Percentiles rank a stretch among this genome's conserved stretches.
Evolutionary conservation across 2,329 filamentous ascomycete genomes (phyloP).

Genomic region (Xylariales sp.): DNA sequence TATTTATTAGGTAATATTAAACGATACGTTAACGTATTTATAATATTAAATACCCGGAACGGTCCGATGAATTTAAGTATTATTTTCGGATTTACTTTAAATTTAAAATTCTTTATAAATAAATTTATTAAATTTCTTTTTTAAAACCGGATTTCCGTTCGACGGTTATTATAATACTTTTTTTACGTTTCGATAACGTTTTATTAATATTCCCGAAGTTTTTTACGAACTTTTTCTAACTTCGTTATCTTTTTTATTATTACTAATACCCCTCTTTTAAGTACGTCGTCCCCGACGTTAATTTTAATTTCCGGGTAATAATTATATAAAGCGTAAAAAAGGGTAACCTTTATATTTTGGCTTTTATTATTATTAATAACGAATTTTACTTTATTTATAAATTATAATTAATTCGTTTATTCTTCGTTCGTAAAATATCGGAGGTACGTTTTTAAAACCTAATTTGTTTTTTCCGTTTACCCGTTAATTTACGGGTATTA

Average conservation of each 20-base stretch:
- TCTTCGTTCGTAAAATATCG: too few species aligned
- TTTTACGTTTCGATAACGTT: not conserved
- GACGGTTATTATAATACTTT: too few species aligned
- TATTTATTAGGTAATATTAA: not conserved
- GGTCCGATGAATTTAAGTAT: slow-evolving; percentile 1
- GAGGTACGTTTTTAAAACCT: not conserved
- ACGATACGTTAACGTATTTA: not conserved
- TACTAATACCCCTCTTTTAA: not conserved
- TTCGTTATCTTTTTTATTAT: too few species aligned
- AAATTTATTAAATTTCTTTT: not conserved
- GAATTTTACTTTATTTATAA: not conserved
- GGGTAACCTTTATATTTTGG: not conserved
- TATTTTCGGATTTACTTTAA: not conserved
- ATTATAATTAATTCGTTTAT: not conserved
- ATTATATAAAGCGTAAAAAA: not conserved
- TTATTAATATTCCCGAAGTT: not conserved
- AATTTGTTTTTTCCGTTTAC: not conserved
- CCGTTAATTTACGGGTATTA: not conserved
- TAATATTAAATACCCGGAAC: too few species aligned
- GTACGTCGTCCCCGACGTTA: too few species aligned
- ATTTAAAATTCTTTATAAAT: slow-evolving; percentile 1
- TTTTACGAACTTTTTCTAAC: too few species aligned
- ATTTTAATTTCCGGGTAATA: not conserved
- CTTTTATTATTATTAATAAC: slow-evolving; percentile 2
- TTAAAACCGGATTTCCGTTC: too few species aligned